These are phyloP conservation scores for Boletus sensibilis DNA, from an alignment of 768 basidiomycete genomes.

Conservation along the genomic window DNA sequence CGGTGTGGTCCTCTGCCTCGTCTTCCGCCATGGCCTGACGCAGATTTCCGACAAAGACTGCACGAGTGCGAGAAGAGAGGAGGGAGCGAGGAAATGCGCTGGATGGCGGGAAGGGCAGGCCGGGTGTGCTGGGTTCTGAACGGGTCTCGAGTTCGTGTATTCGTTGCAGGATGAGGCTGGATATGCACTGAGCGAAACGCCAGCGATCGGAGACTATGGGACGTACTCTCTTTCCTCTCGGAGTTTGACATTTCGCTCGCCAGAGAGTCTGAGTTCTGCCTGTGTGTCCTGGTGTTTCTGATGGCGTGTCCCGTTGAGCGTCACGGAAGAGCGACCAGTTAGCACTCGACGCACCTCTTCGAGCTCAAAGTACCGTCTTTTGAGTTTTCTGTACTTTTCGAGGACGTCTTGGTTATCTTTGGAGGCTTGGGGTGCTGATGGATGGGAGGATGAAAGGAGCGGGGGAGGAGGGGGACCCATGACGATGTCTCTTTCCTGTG, in stretches of 20 bases:
- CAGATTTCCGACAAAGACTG: slow-evolving; percentile 46
- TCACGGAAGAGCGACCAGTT: not conserved
- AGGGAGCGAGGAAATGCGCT: slow-evolving; percentile 51
- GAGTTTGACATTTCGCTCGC: slow-evolving; percentile 62
- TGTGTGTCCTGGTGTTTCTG: slow-evolving; percentile 62
- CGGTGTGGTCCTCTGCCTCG: slow-evolving; percentile 41
- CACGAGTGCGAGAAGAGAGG: slow-evolving; percentile 41
- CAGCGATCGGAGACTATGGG: not conserved
- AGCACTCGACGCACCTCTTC: slow-evolving; percentile 55
- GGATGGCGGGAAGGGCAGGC: slow-evolving; percentile 39
- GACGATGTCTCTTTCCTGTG: slow-evolving; percentile 47
- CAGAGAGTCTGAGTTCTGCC: slow-evolving; percentile 56
- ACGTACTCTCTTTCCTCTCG: slow-evolving; percentile 64
- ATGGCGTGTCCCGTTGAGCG: not conserved
- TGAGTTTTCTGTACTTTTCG: slow-evolving; percentile 67
- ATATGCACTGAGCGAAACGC: slow-evolving; percentile 1
- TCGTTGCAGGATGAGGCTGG: slow-evolving; percentile 55
- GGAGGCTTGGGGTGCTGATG: slow-evolving; percentile 24
- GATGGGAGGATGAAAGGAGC: slow-evolving; percentile 32
- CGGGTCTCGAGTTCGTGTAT: slow-evolving; percentile 59
- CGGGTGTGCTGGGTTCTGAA: slow-evolving; percentile 31
- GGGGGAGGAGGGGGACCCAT: slow-evolving; percentile 49
- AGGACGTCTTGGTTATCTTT: slow-evolving; percentile 46
- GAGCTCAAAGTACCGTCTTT: slow-evolving; percentile 63
- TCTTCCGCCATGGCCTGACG: slow-evolving; percentile 48